A percentile compares a stretch with the other conserved stretches of the same genome.
These are phyloP conservation scores for Torulaspora pretoriensis DNA, from an alignment of 1,139 yeast species.

Conservation along the genomic window DNA sequence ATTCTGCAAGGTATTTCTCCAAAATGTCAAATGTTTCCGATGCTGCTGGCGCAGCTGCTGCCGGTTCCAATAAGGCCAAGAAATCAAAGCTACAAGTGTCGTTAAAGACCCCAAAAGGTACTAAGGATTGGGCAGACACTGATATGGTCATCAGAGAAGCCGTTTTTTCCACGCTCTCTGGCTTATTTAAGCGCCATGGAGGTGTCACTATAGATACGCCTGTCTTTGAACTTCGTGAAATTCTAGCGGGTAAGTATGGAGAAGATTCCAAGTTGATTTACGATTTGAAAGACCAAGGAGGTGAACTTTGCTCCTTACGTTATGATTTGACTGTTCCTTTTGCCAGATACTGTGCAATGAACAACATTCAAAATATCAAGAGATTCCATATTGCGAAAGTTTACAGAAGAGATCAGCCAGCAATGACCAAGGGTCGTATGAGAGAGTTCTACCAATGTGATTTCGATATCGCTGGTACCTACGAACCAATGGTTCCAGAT, in stretches of 20 bases:
- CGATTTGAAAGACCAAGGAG: slow-evolving; percentile 97
- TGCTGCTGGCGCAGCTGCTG: slow-evolving; percentile 4
- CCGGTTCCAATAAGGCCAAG: slow-evolving; percentile 21
- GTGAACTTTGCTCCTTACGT: slow-evolving; percentile 89
- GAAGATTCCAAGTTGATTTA: slow-evolving; percentile 95
- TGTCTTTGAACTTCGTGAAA: slow-evolving; percentile 91
- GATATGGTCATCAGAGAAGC: slow-evolving; percentile 95
- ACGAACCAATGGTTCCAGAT: slow-evolving; percentile 94
- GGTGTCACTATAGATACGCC: slow-evolving; percentile 98
- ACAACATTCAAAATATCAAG: slow-evolving; percentile 82
- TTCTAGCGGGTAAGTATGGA: slow-evolving; percentile 94
- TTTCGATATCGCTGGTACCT: slow-evolving; percentile 89
- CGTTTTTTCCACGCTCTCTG: slow-evolving; percentile 66
- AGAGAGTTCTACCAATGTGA: slow-evolving; percentile 99
- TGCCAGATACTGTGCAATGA: slow-evolving; percentile 94
- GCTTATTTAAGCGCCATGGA: slow-evolving; percentile 87
- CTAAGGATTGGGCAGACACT: slow-evolving; percentile 97
- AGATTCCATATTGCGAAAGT: slow-evolving; percentile 97
- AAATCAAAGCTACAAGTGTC: slow-evolving; percentile 51
- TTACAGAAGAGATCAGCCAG: slow-evolving; percentile 97
- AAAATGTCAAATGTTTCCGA: slow-evolving; percentile 14
- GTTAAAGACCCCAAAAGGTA: slow-evolving; percentile 93
- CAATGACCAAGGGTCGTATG: slow-evolving; percentile 99
- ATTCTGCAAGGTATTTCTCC: slow-evolving; percentile 3
- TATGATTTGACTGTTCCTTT: slow-evolving; percentile 97